phyloP scores from a whole-genome alignment of 306 rosid genomes.

The Begonia masoniana region DNA sequence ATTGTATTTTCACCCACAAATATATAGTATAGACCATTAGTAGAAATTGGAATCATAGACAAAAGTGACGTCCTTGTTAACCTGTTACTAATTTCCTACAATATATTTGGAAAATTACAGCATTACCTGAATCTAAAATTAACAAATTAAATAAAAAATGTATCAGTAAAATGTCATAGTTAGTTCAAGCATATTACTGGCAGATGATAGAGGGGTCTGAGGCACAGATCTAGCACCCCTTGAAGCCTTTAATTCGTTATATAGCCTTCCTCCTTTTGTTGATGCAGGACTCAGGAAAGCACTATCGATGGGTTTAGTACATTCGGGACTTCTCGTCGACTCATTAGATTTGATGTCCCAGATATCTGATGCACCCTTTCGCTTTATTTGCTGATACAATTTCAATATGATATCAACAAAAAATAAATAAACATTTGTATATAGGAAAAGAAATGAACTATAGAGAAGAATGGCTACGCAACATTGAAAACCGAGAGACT shows the following conservation, averaged over 20 bases:
- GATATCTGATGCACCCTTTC: constrained; percentile 35
- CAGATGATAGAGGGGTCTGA: constrained; percentile 65
- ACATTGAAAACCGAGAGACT: too few relatives aligned
- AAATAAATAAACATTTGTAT: not conserved
- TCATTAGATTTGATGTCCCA: constrained; percentile 17
- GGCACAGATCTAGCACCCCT: constrained; percentile 61
- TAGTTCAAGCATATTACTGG: constrained; percentile 26
- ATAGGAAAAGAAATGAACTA: too few relatives aligned
- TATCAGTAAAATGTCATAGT: too few relatives aligned
- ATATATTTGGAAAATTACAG: too few relatives aligned
- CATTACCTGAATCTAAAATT: too few relatives aligned
- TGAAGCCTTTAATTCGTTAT: constrained; percentile 51
- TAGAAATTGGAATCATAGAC: too few relatives aligned
- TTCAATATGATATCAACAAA: not conserved
- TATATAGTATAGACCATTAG: too few relatives aligned
- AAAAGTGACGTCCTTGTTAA: too few relatives aligned
- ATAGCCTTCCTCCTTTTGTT: constrained; percentile 60
- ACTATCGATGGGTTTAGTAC: constrained; percentile 14
- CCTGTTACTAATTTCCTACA: too few relatives aligned
- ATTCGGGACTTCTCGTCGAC: constrained; percentile 10
- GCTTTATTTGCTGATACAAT: constrained; percentile 41
- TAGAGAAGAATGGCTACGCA: too few relatives aligned
- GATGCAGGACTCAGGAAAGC: constrained; percentile 69
- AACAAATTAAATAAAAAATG: too few relatives aligned
- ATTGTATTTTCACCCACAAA: too few relatives aligned